Evolutionary conservation across 192 early-diverging fungal genomes (phyloP).

Genomic region (Thamnidium elegans): DNA sequence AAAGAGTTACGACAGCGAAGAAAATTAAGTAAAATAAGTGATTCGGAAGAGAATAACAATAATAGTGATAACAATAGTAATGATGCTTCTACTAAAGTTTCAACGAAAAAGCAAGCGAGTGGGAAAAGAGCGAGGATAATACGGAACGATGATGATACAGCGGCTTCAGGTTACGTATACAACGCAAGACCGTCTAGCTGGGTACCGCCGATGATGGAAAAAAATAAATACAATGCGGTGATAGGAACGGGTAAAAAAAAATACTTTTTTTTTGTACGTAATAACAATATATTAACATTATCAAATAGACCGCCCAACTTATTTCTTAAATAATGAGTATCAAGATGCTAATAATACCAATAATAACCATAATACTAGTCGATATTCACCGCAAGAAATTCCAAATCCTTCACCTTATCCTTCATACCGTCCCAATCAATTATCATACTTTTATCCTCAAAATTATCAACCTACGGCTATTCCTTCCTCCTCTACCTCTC

Average conservation of each 20-base stretch:
- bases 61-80: not conserved
- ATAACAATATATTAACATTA: no score
- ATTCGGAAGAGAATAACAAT: not conserved
- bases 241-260: conserved; percentile 2
- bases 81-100: no score
- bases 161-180: not conserved
- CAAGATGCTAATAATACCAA: no score
- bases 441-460: conserved; percentile 8
- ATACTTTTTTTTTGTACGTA: no score
- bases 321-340: no score
- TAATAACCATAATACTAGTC: no score
- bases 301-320: no score
- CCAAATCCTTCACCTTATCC: not conserved
- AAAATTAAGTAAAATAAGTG: conserved; percentile 22
- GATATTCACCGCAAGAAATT: no score
- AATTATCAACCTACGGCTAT: not conserved
- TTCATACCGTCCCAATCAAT: not conserved
- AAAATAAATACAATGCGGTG: not conserved
- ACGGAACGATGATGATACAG: not conserved
- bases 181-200: no score
- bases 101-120: no score
- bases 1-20: conserved; percentile 67
- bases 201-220: not conserved
- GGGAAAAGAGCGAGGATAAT: no score
- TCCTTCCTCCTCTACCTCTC: no score